Evolutionary conservation across 306 rosid species (phyloP).

Genomic region (Styphnolobium japonicum): DNA sequence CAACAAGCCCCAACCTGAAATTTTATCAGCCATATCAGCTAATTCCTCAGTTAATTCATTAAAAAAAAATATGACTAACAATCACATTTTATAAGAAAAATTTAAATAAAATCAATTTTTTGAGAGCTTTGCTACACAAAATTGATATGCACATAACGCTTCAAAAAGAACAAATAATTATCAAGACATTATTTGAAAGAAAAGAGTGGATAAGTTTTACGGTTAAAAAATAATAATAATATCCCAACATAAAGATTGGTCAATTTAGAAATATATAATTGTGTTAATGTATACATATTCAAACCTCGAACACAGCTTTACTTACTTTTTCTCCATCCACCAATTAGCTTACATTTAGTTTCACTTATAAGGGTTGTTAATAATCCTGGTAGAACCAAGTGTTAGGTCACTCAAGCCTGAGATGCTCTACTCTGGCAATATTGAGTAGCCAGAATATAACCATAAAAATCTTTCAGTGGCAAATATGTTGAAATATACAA

Average conservation of each 20-base stretch:
- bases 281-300: background rate
- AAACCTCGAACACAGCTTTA: background rate
- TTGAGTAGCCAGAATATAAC: background rate
- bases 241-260: background rate
- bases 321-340: background rate
- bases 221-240: background rate
- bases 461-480: background rate
- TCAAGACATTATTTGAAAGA: background rate
- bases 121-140: background rate
- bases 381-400: background rate
- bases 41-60: background rate
- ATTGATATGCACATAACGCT: background rate
- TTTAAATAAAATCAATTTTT: background rate
- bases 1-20: slow-evolving; percentile 98
- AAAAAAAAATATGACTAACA: background rate
- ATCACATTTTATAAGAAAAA: background rate
- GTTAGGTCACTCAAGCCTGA: background rate
- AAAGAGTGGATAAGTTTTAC: no score
- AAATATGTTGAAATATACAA: background rate
- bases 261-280: background rate
- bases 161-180: background rate
- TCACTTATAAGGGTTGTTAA: background rate
- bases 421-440: background rate
- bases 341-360: background rate
- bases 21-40: slow-evolving; percentile 37